Evolutionary conservation across 2,329 filamentous ascomycete genomes (phyloP), one percentile per base, ranked within the genome.

Genomic region (Esteya vermicola): DNA sequence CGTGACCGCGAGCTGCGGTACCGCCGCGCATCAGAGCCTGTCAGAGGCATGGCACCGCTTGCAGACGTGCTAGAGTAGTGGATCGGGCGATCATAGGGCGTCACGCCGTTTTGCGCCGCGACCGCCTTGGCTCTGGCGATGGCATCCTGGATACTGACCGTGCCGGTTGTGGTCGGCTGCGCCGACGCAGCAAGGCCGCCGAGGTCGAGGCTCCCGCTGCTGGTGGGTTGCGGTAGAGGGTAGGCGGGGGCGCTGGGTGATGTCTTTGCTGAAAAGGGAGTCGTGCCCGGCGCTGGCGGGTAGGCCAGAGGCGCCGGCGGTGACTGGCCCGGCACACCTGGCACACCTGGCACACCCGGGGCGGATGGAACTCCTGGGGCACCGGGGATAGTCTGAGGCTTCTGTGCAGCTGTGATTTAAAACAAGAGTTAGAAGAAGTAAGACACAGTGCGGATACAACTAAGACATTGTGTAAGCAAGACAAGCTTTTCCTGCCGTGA

Each of bases 71-170:
- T 59, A 56, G 43, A 57, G 50, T 69, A 72, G 39, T 60, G 60
- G 40, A 60, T 58, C 31, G 68, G 67, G 38, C 74, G 66, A 37
- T 80, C 75, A 55, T 78, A 79, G 14, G 70, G 66, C 28, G 70
- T 62, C 26, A 85, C 65, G 45, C 83, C 84, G 54, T 85, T 83
- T 56, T 89, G 80, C 23, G 81, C 77, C 31, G 85, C 84, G 57
- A 83, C 84, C 32, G 79, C 81, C 56, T 83, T 82, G 35, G 85
- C 85, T 56, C 86, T 85, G 30, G 85, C 83, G 51, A 93, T 79
- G 36, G 85, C 82, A 57, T 93, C 85, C 43, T 81, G 74, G 47
- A 93, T 79, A 58, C 79, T 89, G 50, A 93, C 79, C 18, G 81
- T 85, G 43, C 85, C 85, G 23, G 82, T 83, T 55, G 72, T 85